Evolutionary conservation across 805 yeast genomes (phyloP), one percentile per base, ranked within the genome.

Genomic region (Lipomyces mesembrius): DNA sequence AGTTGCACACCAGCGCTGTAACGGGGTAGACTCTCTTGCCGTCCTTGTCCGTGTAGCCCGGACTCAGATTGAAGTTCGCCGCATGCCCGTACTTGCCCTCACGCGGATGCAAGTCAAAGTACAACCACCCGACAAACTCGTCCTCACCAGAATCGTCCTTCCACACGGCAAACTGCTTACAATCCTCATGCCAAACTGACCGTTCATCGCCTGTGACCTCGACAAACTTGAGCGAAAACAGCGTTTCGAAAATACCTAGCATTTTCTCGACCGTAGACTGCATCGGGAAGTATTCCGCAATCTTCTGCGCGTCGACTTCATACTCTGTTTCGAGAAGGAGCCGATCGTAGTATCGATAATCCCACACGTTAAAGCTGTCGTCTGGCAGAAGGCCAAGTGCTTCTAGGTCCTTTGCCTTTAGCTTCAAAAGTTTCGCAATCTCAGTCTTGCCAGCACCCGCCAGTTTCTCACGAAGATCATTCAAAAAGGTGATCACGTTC

Each of bases 81-180:
- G 96, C 96, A 76, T 91, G 97, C 1, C 92, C 90, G 78, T 90
- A 91, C 77, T 91, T 91, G 73, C 94, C 94, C 64, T 87, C 89
- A 75, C 97, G 84, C 71, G 96, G 96, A 76, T 90, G 93, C 74
- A 91, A 79, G 77, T 91, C 97, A 69, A 91, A 86, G 77, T 87
- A 89, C 57, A 91, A 78, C 85, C 90, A 88, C 37, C 97, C 97
- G 66, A 86, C 83, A 78, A 91, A 91, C 67, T 81, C 83, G 17
- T 87, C 87, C n/a, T 75, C 72, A 35, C 76, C 75, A 54, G 82
- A 77, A 71, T 88, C 91, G 73, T 84, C 79, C 69, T 84, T 83
- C 88, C 90, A 90, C 62, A 89, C 92, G 2, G 90, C 86, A 74
- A 86, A 86, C 74, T 87, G 89, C 69, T 85, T 86, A 20, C 90